phyloP scores from a whole-genome alignment of 805 yeast species.

The Candida oleophila region DNA sequence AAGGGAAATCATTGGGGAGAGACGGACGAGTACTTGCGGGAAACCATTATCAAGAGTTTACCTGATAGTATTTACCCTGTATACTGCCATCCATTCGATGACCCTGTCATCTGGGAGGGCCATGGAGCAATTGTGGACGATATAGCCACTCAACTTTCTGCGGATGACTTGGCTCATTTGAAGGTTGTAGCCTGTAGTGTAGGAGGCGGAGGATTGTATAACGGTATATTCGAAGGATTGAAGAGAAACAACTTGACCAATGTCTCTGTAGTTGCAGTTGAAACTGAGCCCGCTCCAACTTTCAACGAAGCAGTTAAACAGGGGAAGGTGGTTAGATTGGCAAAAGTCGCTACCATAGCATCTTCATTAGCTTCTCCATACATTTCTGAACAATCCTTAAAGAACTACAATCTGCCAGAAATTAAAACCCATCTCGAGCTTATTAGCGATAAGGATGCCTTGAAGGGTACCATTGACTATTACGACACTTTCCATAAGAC shows the following conservation, averaged over 20 bases:
- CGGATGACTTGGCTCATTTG: conserved; percentile 14
- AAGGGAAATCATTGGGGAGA: conserved; percentile 49
- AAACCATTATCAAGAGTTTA: conserved; percentile 12
- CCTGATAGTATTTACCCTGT: conserved; percentile 16
- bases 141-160: conserved; percentile 17
- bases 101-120: conserved; percentile 31
- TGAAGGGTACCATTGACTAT: conserved; percentile 49
- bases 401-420: conserved; percentile 10
- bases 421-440: conserved; percentile 16
- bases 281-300: conserved; percentile 25
- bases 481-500: conserved; percentile 47
- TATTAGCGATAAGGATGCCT: conserved; percentile 53
- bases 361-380: conserved; percentile 30
- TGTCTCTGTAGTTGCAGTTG: conserved; percentile 27
- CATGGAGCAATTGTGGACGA: conserved; percentile 25
- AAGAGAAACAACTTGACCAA: conserved; percentile 12
- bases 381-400: conserved; percentile 18
- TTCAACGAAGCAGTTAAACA: conserved; percentile 20
- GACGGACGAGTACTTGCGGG: conserved; percentile 32
- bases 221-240: conserved; percentile 27
- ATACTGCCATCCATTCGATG: conserved; percentile 34
- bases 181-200: conserved; percentile 30
- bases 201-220: conserved; percentile 37
- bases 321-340: conserved; percentile 17
- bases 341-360: conserved; percentile 21